These are phyloP conservation scores for Crucibulum laeve DNA, from an alignment of 768 basidiomycete species.

Conservation along the genomic window DNA sequence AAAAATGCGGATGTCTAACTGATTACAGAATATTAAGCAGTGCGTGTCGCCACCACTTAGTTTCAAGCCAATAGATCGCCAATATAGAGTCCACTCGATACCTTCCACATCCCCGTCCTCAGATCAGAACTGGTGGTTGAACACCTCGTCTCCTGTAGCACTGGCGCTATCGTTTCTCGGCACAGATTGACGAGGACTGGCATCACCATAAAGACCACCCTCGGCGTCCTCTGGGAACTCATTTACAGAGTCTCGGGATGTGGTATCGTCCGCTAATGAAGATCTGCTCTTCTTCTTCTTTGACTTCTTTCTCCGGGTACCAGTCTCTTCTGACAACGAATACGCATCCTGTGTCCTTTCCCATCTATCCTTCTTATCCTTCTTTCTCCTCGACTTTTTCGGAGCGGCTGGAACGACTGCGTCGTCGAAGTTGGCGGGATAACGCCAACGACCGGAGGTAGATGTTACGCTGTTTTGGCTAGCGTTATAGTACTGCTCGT, in stretches of 20 bases:
- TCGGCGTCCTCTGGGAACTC: constrained; percentile 73
- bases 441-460: constrained; percentile 70
- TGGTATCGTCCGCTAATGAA: constrained; percentile 29
- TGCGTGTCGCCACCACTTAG: too few species aligned
- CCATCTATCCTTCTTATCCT: constrained; percentile 85
- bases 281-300: constrained; percentile 63
- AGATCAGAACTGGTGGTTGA: constrained; percentile 52
- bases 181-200: constrained; percentile 10
- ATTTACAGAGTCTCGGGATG: constrained; percentile 30
- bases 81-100: too few species aligned
- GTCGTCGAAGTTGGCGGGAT: constrained; percentile 83
- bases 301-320: constrained; percentile 45
- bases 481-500: constrained; percentile 69
- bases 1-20: too few species aligned
- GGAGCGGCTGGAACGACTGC: constrained; percentile 34
- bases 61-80: too few species aligned
- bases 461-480: constrained; percentile 32
- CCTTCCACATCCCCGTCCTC: too few species aligned
- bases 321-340: constrained; percentile 40
- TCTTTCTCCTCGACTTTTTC: constrained; percentile 60
- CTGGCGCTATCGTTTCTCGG: constrained; percentile 13
- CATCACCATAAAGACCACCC: constrained; percentile 58
- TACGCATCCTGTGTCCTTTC: constrained; percentile 86
- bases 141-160: constrained; percentile 44
- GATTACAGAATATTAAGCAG: too few species aligned